Percentiles rank a stretch among this genome's conserved stretches.
phyloP scores from a whole-genome alignment of 306 rosid genomes.

The Acacia acuminata region DNA sequence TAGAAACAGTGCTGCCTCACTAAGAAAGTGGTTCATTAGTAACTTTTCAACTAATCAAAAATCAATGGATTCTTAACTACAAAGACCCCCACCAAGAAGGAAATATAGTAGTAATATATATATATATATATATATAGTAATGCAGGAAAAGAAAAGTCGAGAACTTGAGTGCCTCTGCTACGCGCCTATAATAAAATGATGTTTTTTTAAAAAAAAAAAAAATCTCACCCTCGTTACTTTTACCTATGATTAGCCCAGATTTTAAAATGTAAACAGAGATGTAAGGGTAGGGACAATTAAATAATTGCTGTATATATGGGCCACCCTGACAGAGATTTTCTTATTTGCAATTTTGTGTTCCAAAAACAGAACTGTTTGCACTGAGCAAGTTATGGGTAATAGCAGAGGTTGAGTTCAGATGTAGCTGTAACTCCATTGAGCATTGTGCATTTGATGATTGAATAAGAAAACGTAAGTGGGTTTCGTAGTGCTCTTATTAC shows the following conservation, averaged over 20 bases:
- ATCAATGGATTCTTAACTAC: neutral
- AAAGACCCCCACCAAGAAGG: neutral
- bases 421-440: constrained; percentile 30
- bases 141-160: neutral
- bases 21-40: constrained; percentile 31
- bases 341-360: neutral
- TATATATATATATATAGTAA: too few relatives aligned
- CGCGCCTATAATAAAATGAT: neutral
- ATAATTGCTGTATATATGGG: constrained; percentile 36
- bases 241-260: neutral
- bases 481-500: constrained; percentile 38
- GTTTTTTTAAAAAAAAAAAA: too few relatives aligned
- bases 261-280: neutral
- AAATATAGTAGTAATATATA: neutral
- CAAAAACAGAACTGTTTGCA: neutral
- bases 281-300: constrained; percentile 3
- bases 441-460: constrained; percentile 63
- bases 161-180: neutral
- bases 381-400: constrained; percentile 46
- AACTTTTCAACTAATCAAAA: constrained; percentile 30
- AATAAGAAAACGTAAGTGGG: constrained; percentile 61
- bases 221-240: neutral
- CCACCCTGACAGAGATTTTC: constrained; percentile 29
- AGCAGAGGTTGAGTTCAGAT: constrained; percentile 23
- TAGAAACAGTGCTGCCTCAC: constrained; percentile 31